Conservation (phyloP, 176 grass and related monocot genomes). For the maize (Zea mays) region DNA sequence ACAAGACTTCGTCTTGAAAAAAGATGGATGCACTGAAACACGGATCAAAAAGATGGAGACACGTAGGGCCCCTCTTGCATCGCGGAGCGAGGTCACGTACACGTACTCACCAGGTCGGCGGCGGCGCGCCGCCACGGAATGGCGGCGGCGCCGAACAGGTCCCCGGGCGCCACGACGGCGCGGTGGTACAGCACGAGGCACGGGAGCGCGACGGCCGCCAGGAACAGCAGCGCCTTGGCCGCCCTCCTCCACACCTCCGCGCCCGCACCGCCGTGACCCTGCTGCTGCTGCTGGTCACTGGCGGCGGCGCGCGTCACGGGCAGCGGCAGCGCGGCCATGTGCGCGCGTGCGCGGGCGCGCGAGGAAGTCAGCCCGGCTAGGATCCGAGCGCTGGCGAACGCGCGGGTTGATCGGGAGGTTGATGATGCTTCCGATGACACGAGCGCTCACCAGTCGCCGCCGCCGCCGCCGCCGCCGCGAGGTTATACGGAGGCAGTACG, state of each 20-base stretch:
- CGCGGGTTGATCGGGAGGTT: neutral
- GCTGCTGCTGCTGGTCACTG: neutral
- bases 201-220: conserved; percentile 50
- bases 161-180: conserved; percentile 31
- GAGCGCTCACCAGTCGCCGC: neutral
- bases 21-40: neutral
- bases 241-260: conserved; percentile 16
- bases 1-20: neutral
- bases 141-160: neutral
- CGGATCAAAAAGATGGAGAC: neutral
- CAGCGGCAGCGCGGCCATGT: conserved; percentile 34
- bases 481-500: neutral
- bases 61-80: neutral
- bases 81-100: neutral
- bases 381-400: neutral
- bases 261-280: neutral
- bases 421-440: neutral
- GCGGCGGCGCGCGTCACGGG: neutral
- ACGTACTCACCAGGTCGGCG: conserved; percentile 24
- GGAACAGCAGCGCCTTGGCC: conserved; percentile 43
- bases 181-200: conserved; percentile 45
- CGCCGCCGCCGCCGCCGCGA: neutral
- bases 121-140: conserved; percentile 4
- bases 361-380: neutral
- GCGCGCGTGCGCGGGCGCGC: neutral